phyloP scores from a whole-genome alignment of 345 rosid genomes.

The Physaria fendleri region DNA sequence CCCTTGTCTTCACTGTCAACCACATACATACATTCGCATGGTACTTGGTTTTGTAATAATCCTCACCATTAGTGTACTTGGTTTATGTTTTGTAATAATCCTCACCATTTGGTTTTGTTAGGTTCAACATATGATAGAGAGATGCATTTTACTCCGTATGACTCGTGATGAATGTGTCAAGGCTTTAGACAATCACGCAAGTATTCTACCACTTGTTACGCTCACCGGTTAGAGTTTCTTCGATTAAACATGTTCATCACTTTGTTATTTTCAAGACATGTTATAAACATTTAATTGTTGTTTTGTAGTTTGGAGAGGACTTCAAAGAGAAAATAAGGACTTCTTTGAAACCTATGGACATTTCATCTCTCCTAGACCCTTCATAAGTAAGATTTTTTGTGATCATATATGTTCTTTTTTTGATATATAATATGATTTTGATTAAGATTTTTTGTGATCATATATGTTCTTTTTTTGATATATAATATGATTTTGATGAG shows the following conservation, averaged over 20 bases:
- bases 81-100: not conserved
- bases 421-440: not conserved
- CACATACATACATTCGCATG: slow-evolving; percentile 60
- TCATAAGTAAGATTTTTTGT: slow-evolving; percentile 30
- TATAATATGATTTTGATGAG: not conserved
- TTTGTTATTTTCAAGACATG: not conserved
- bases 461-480: not conserved
- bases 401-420: not conserved
- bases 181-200: slow-evolving; percentile 55
- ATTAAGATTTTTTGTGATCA: not conserved
- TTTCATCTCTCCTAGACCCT: slow-evolving; percentile 34
- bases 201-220: slow-evolving; percentile 56
- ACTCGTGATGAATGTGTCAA: slow-evolving; percentile 64
- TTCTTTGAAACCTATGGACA: slow-evolving; percentile 53
- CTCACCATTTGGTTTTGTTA: slow-evolving; percentile 16
- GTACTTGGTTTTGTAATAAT: slow-evolving; percentile 29
- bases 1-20: slow-evolving; percentile 80
- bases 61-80: not conserved
- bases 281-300: not conserved
- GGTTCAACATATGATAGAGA: slow-evolving; percentile 86
- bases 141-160: slow-evolving; percentile 70
- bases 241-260: not conserved
- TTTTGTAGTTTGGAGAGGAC: slow-evolving; percentile 63
- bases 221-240: slow-evolving; percentile 41
- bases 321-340: slow-evolving; percentile 59